Evolutionary conservation across 2,329 filamentous ascomycete genomes (phyloP), one percentile per base, ranked within the genome.

Genomic region (Aspergillus sp.): DNA sequence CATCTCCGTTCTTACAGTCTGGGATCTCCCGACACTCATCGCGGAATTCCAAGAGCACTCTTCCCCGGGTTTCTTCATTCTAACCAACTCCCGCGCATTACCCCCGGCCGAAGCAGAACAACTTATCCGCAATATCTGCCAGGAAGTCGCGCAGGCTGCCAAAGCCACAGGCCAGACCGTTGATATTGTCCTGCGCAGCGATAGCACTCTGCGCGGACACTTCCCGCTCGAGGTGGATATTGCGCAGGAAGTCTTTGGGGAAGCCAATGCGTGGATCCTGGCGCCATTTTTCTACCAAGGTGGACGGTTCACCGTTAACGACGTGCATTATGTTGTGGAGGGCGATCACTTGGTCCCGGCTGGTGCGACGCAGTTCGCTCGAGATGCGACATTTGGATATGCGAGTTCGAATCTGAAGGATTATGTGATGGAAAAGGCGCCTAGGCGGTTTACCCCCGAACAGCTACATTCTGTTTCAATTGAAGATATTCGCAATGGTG

Each of bases 201-300:
- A 82, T 49, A 79, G 76, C 3, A 81, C 78, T 0, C 57, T 81
- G 1, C 65, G 78, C 1, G 78, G 78, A 0, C 78, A 81, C 42
- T 79, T 80, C 30, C 78, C 77, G 0, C 61, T 77, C 0, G 78
- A 81, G 55, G 68, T 73, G 0, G 75, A 80, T 43, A 74, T 73
- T 0, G 74, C 71, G 0, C 72, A 78, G 47, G 61, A 67, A 1
- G 72, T 75, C 1, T 65, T 80, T 0, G 77, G 77, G 0, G 57
- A 65, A 1, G 68, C 70, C 0, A 75, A 79, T 51, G 75, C 72
- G 0, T 78, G 76, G 70, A 65, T 81, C 1, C 62, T 82, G 0
- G 76, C 76, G 0, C 79, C 79, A 0, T 81, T 81, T 59, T 82
- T 82, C 57, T 64, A 74, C 3, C 77, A 82, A 52, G 79, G 79